These are phyloP conservation scores for Uncinocarpus reesii DNA, from an alignment of 2,329 filamentous ascomycete genomes.

Conservation along the genomic window DNA sequence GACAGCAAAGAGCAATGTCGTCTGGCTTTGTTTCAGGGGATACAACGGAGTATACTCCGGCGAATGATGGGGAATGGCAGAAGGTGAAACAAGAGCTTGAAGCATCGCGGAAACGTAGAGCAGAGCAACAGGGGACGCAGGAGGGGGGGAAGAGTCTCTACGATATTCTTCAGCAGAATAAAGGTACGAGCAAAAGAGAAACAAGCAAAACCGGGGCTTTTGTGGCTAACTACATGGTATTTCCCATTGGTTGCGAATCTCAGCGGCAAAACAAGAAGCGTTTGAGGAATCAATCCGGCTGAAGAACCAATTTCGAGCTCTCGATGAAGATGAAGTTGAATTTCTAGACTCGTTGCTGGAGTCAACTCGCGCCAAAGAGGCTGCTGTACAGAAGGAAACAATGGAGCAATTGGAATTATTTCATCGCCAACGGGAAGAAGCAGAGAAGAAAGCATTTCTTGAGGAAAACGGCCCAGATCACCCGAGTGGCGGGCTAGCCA, in stretches of 20 bases:
- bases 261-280: slow-evolving; percentile 42
- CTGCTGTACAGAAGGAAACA: slow-evolving; percentile 48
- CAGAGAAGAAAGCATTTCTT: slow-evolving; percentile 40
- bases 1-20: slow-evolving; percentile 34
- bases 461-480: slow-evolving; percentile 29
- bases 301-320: slow-evolving; percentile 43
- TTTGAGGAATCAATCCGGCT: slow-evolving; percentile 43
- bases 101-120: slow-evolving; percentile 37
- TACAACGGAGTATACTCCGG: slow-evolving; percentile 32
- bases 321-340: slow-evolving; percentile 44
- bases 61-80: slow-evolving; percentile 36
- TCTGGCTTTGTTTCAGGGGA: slow-evolving; percentile 39
- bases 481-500: slow-evolving; percentile 20
- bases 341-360: slow-evolving; percentile 49
- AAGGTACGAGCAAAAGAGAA: slow-evolving; percentile 32
- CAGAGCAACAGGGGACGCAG: slow-evolving; percentile 45
- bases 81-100: slow-evolving; percentile 38
- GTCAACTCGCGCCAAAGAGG: slow-evolving; percentile 47
- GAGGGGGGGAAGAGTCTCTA: slow-evolving; percentile 41
- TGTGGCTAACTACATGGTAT: slow-evolving; percentile 5
- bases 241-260: background rate
- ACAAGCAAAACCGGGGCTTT: no score
- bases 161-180: slow-evolving; percentile 41
- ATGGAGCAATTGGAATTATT: slow-evolving; percentile 50
- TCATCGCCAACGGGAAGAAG: slow-evolving; percentile 49